Conservation (phyloP, 352 stramenopile genomes). For the Plasmopara muralis region DNA sequence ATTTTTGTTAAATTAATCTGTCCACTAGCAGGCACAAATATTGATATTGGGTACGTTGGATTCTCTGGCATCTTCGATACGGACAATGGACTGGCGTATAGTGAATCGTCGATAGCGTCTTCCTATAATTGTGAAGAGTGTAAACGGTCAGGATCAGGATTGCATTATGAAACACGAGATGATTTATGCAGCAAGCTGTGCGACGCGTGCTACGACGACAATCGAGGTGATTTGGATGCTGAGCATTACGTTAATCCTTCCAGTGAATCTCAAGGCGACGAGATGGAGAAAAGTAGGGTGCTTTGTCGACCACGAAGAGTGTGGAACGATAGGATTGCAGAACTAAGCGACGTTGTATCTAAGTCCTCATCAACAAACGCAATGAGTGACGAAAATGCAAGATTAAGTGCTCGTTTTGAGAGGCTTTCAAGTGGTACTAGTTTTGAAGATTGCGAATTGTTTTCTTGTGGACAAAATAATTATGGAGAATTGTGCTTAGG, state of each 20-base stretch:
- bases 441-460: slow-evolving; percentile 83
- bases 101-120: slow-evolving; percentile 24
- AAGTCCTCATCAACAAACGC: slow-evolving; percentile 22
- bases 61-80: slow-evolving; percentile 75
- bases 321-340: slow-evolving; percentile 46
- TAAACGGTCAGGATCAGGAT: slow-evolving; percentile 28
- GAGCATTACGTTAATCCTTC: slow-evolving; percentile 41
- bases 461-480: slow-evolving; percentile 86
- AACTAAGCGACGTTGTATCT: slow-evolving; percentile 30
- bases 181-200: slow-evolving; percentile 60
- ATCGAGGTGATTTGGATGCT: slow-evolving; percentile 47
- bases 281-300: slow-evolving; percentile 25
- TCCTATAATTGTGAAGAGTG: slow-evolving; percentile 65
- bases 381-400: slow-evolving; percentile 4
- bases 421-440: slow-evolving; percentile 15
- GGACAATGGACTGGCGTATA: slow-evolving; percentile 80
- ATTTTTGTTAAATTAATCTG: slow-evolving; percentile 74
- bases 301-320: slow-evolving; percentile 48
- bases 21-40: slow-evolving; percentile 61
- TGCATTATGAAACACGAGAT: slow-evolving; percentile 59
- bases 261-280: slow-evolving; percentile 28
- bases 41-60: slow-evolving; percentile 76
- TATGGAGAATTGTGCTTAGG: slow-evolving; percentile 83
- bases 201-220: slow-evolving; percentile 70
- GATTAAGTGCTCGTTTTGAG: slow-evolving; percentile 6